Base-by-base conservation (phyloP, 179 eudicot genomes). In the Sideroxylon spinosum region DNA sequence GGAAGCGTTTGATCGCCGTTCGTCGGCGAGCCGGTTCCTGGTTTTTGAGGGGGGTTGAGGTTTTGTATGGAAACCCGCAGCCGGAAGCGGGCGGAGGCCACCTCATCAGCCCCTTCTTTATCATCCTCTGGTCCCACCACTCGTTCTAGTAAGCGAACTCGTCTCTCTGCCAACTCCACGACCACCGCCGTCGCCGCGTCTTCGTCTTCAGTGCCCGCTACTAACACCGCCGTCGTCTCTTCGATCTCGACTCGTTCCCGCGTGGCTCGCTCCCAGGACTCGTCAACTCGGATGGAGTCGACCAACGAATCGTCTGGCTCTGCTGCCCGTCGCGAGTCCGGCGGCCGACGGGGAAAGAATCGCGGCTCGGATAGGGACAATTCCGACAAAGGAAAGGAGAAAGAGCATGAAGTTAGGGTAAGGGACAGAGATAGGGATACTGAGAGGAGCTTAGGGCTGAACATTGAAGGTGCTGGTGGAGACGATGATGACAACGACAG, bases 41-140 rank as follows among this genome's bases (percentile, higher is more conserved):
- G 70, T 75, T 53, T 53, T 57, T 63, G 56, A 78, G 91, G 89
- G 88, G 93, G 91, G 78, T 81, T 90, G 79, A 78, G 86, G 53
- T 82, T 78, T 91, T 94, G 96, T 94, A 96, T 94, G 99, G 99
- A 96, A 94, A 96, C 99, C 86, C 98, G 99, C 72, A 89, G 98
- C 82, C 99, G 98, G 84, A 96, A 96, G 88, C 90, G 98, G 93
- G 98, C 94, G 88, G 97, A 94, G 93, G 98, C 97, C 82, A 88
- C 94, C 91, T 90, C 99, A 84, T 86, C 98, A 86, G 84, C 97
- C 85, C 87, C 96, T 82, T 84, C 92, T 84, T 80, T 90, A 29
- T 78, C 92, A 10, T 89, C 92, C 19, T 80, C 91, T 44, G 91
- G 90, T 8, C 88, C 93, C 65, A 74, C 90, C 60, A 87, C 98